A percentile compares a stretch with the other conserved stretches of the same genome.
These are phyloP conservation scores for Plasmodium gallinaceum DNA, from an alignment of 169 alveolate genomes.

Conservation along the genomic window DNA sequence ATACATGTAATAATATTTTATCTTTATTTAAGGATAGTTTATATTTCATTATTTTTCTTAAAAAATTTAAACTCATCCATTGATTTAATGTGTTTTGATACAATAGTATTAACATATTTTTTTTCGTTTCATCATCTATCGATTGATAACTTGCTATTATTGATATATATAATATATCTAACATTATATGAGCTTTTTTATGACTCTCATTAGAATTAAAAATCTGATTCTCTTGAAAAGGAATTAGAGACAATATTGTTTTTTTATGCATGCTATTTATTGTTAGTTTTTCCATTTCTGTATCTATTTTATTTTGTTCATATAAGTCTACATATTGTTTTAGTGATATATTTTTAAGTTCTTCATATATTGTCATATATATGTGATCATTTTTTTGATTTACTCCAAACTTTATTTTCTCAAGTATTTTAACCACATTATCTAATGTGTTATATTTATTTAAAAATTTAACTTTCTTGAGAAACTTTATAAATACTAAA, in stretches of 20 bases:
- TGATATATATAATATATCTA: slow-evolving; percentile 57
- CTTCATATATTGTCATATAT: slow-evolving; percentile 33
- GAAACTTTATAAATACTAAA: slow-evolving; percentile 54
- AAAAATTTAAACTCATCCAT: slow-evolving; percentile 55
- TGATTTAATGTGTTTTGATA: slow-evolving; percentile 58
- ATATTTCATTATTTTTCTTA: slow-evolving; percentile 59
- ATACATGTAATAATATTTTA: slow-evolving; percentile 32
- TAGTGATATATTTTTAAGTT: slow-evolving; percentile 29
- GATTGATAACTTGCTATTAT: slow-evolving; percentile 27
- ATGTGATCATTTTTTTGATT: slow-evolving; percentile 32
- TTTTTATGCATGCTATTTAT: slow-evolving; percentile 13
- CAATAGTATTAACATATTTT: slow-evolving; percentile 28
- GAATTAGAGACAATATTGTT: slow-evolving; percentile 25
- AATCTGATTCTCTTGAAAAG: slow-evolving; percentile 10
- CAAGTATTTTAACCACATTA: slow-evolving; percentile 21
- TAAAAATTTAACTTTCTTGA: slow-evolving; percentile 10
- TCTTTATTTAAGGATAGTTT: slow-evolving; percentile 35
- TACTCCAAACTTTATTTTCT: slow-evolving; percentile 28
- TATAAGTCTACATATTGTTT: slow-evolving; percentile 22
- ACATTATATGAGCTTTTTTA: slow-evolving; percentile 21
- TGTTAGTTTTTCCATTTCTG: slow-evolving; percentile 27
- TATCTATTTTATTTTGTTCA: slow-evolving; percentile 27
- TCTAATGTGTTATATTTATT: slow-evolving; percentile 27
- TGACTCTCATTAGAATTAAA: slow-evolving; percentile 22
- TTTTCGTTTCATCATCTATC: slow-evolving; percentile 8